Conservation (phyloP, 108 stramenopile species). For the Nannochloropsis salina region DNA sequence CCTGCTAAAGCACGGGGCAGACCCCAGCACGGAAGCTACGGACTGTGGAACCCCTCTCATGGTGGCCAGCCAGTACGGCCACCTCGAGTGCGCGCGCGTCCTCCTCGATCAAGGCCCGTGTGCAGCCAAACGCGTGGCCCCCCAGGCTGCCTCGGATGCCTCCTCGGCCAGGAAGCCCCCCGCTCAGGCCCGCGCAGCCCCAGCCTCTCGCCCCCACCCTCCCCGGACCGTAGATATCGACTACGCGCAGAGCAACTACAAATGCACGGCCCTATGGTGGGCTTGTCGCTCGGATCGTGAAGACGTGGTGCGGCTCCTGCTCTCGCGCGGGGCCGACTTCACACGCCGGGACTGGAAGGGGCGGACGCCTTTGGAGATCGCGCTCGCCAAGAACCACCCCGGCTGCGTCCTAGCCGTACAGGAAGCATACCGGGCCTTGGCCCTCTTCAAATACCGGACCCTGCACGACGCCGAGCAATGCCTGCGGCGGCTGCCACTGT, state of each 20-base stretch:
- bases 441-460: neutral
- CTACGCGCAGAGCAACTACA: neutral
- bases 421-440: neutral
- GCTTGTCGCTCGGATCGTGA: constrained; percentile 6
- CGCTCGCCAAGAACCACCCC: neutral
- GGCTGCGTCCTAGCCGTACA: neutral
- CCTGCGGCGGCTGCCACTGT: neutral
- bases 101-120: neutral
- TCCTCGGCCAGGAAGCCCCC: too few relatives aligned
- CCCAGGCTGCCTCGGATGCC: too few relatives aligned
- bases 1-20: neutral
- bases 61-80: constrained; percentile 13
- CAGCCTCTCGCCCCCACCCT: neutral
- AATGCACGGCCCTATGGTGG: constrained; percentile 17
- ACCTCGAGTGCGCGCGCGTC: neutral
- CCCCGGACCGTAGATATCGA: neutral
- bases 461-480: constrained; percentile 13
- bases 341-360: neutral
- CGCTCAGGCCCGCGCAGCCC: too few relatives aligned
- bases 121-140: neutral
- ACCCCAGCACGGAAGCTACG: neutral
- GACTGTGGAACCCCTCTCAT: constrained; percentile 10
- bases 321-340: neutral
- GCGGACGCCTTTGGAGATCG: neutral
- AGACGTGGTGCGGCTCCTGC: constrained; percentile 3